Base-by-base conservation (phyloP, 2,329 filamentous ascomycete genomes). In the Fusarium pilosicola region DNA sequence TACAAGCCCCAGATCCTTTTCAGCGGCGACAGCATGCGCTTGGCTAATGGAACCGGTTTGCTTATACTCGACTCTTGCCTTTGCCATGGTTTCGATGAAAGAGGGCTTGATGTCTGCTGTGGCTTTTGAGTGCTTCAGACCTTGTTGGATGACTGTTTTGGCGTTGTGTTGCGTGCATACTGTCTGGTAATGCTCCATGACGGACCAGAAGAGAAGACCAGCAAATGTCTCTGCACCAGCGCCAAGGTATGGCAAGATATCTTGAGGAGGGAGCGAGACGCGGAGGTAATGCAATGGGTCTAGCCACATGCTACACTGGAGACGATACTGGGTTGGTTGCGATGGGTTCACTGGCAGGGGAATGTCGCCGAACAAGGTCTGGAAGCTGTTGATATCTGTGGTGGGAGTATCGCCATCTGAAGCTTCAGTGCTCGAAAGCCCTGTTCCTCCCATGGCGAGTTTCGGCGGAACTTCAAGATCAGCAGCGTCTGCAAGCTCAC, bases 311-410 rank as follows among this genome's bases (percentile, higher is more conserved):
- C 65, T 24, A 3, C 55, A 68, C 22, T 68, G 42, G 2, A 68
- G 30, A 13, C 65, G 65, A 68, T 55, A 55, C 12, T 44, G 55
- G 1, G 48, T 39, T 3, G 18, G 0, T 6, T 13, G 55, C 3
- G 14, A 13, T 0, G 13, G 26, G 20, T 0, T 28, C 4, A 15
- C 1, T 6, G 26, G 26, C 0, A 22, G 13, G 1, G 6, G 0
- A 28, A 28, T 22, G 6, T 22, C 4, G 13, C 13, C 1, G 13
- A 22, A 22, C 1, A 46, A 17, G 9, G 1, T 8, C 45, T 48
- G 45, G 13, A 28, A 7, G 18, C 5, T 46, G 1, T 3, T 15
- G 5, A 0, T 0, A 2, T 22, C 26, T 15, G 6, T 12, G 0
- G 41, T 5, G 9, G 15, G 0, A 5, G 11, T 5, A 0, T 12